These are phyloP conservation scores for Calocybe cyanea DNA, from an alignment of 768 basidiomycete genomes.

Conservation along the genomic window DNA sequence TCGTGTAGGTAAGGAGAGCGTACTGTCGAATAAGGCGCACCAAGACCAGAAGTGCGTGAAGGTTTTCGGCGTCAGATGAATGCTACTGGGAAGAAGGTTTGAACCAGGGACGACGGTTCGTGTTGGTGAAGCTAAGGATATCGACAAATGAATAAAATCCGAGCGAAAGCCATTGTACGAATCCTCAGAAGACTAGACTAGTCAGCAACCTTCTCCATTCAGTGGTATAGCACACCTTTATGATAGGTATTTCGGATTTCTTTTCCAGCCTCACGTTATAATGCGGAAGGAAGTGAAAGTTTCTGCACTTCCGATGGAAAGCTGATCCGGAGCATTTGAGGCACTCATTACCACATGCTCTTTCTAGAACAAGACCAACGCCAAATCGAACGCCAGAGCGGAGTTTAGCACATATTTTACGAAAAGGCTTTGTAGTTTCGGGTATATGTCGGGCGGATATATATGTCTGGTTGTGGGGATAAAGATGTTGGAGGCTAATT, in stretches of 20 bases:
- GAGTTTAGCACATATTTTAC: constrained; percentile 82
- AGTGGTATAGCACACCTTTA: constrained; percentile 37
- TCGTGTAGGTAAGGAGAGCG: constrained; percentile 77
- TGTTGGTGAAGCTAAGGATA: constrained; percentile 74
- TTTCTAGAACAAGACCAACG: constrained; percentile 76
- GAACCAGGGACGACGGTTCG: constrained; percentile 17
- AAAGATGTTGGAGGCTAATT: constrained; percentile 19
- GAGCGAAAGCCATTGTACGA: constrained; percentile 89
- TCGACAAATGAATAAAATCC: constrained; percentile 88
- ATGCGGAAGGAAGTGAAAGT: constrained; percentile 80
- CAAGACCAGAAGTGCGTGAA: constrained; percentile 92
- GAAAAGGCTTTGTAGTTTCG: constrained; percentile 30
- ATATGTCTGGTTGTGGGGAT: constrained; percentile 15
- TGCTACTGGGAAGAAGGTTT: constrained; percentile 49
- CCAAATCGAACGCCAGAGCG: constrained; percentile 85
- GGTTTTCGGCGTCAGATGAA: constrained; percentile 82
- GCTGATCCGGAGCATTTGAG: constrained; percentile 51
- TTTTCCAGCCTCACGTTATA: constrained; percentile 63
- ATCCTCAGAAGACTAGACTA: constrained; percentile 47
- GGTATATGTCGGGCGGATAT: constrained; percentile 13
- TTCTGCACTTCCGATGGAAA: constrained; percentile 75
- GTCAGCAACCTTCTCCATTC: not conserved
- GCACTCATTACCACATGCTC: constrained; percentile 76
- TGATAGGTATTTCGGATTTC: constrained; percentile 36
- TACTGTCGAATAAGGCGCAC: constrained; percentile 83